Conservation (phyloP, 306 rosid genomes). For the Senna tora region DNA sequence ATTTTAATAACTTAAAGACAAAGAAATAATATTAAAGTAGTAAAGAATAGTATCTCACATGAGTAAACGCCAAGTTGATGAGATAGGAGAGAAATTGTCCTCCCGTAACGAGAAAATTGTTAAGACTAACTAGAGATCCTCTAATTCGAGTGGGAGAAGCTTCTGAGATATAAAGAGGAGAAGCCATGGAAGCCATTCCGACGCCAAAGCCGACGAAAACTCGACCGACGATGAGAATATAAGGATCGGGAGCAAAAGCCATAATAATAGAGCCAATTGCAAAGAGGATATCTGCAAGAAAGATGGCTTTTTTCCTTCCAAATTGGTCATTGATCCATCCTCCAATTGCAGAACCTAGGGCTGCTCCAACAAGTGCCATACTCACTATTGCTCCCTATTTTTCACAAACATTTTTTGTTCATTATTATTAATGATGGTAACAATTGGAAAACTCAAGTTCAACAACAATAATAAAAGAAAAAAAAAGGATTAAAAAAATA, state of each 20-base stretch:
- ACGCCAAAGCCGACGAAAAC: slow-evolving; percentile 67
- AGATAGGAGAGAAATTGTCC: slow-evolving; percentile 67
- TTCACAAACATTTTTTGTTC: not conserved
- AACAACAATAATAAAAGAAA: no score
- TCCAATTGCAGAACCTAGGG: slow-evolving; percentile 60
- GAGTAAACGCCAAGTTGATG: slow-evolving; percentile 62
- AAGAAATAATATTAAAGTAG: not conserved
- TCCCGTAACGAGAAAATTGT: slow-evolving; percentile 62
- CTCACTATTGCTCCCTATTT: slow-evolving; percentile 63
- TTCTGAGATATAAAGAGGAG: slow-evolving; percentile 74
- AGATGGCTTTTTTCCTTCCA: slow-evolving; percentile 51
- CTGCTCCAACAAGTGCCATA: slow-evolving; percentile 68
- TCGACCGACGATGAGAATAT: slow-evolving; percentile 53
- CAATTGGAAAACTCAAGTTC: not conserved
- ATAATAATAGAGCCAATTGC: slow-evolving; percentile 52
- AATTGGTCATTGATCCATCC: slow-evolving; percentile 61
- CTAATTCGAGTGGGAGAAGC: slow-evolving; percentile 64
- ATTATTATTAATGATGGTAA: not conserved
- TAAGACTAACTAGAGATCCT: slow-evolving; percentile 66
- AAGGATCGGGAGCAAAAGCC: slow-evolving; percentile 45
- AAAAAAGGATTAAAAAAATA: no score
- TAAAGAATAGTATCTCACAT: slow-evolving; percentile 17
- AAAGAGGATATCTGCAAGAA: slow-evolving; percentile 55
- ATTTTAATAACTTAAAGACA: no score
- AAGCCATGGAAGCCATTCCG: slow-evolving; percentile 67